Evolutionary conservation across 108 stramenopile genomes (phyloP).

Genomic region (Pseudonitzschia pungens): DNA sequence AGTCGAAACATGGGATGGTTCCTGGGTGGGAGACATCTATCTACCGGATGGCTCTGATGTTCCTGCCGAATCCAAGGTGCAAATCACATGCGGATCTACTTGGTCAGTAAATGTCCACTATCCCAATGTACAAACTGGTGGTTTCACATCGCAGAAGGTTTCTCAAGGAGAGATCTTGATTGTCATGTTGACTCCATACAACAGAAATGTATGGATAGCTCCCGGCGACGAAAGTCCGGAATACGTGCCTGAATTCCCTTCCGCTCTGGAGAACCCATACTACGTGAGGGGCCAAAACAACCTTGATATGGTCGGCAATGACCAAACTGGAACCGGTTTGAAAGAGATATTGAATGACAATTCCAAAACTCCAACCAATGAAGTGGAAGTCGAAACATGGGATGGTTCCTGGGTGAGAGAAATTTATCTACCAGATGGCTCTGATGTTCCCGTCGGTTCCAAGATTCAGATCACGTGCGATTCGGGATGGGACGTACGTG

Average conservation of each 20-base stretch:
- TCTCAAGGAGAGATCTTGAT: background rate
- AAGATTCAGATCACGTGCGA: background rate
- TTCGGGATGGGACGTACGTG: background rate
- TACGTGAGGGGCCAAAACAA: background rate
- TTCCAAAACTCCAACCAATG: background rate
- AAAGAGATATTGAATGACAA: background rate
- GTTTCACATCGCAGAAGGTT: background rate
- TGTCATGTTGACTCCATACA: background rate
- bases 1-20: background rate
- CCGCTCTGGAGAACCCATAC: background rate
- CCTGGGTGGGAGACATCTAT: background rate
- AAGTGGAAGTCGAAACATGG: constrained; percentile 4
- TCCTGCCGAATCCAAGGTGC: background rate
- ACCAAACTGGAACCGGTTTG: background rate
- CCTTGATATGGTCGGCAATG: background rate
- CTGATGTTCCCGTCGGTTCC: background rate
- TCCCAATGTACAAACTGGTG: background rate
- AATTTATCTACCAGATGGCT: background rate
- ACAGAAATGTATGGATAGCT: background rate
- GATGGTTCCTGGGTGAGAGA: constrained; percentile 3
- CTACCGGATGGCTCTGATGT: background rate
- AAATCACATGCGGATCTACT: background rate
- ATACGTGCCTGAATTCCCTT: constrained; percentile 3
- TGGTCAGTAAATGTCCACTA: constrained; percentile 5
- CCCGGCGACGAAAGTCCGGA: background rate